A percentile compares a stretch with the other conserved stretches of the same genome.
Evolutionary conservation across 768 basidiomycete species (phyloP).

Genomic region (Polyporus arcularius): DNA sequence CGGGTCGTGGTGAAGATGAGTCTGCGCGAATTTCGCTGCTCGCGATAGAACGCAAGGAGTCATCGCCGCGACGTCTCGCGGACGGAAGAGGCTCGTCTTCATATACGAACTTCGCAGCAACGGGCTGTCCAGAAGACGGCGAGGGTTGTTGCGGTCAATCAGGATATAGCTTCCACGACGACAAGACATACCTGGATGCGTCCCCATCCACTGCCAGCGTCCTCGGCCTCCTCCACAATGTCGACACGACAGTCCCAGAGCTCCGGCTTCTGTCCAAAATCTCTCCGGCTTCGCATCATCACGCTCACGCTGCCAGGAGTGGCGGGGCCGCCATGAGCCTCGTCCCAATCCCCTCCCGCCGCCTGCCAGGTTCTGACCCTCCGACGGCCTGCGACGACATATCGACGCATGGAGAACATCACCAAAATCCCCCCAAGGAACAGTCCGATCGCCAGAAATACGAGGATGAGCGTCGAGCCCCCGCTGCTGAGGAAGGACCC

Average conservation of each 20-base stretch:
- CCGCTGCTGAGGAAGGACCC: constrained; percentile 30
- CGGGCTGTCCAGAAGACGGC: constrained; percentile 5
- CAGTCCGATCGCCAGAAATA: constrained; percentile 59
- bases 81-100: background rate
- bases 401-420: constrained; percentile 40
- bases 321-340: background rate
- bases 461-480: constrained; percentile 57
- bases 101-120: constrained; percentile 1
- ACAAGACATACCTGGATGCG: constrained; percentile 14
- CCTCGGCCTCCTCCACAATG: background rate
- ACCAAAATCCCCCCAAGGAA: constrained; percentile 50
- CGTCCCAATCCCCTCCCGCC: background rate
- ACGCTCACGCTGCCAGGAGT: background rate
- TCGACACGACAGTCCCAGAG: constrained; percentile 13
- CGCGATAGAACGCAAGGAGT: background rate
- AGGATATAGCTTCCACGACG: background rate
- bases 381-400: constrained; percentile 5
- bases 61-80: background rate
- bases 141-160: background rate
- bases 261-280: constrained; percentile 11
- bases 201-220: constrained; percentile 5
- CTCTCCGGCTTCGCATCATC: background rate
- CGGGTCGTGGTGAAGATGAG: background rate
- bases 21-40: background rate
- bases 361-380: constrained; percentile 1